Evolutionary conservation across 2,329 filamentous ascomycete species (phyloP), one percentile per base, ranked within the genome.

Genomic region (Colletotrichum sp.): DNA sequence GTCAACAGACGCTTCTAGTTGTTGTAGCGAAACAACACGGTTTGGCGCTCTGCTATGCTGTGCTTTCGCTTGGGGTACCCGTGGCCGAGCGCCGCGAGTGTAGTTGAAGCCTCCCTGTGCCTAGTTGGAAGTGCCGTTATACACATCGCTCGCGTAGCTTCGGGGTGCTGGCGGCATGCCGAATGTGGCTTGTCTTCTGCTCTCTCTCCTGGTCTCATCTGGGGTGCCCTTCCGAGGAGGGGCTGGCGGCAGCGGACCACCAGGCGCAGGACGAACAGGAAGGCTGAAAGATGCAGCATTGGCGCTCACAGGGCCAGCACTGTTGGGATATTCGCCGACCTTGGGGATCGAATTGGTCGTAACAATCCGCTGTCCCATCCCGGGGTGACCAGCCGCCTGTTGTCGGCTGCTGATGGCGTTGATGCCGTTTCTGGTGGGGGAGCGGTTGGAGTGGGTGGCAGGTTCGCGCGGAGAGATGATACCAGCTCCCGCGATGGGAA

Each of bases 261-360:
- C 90, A 52, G 92, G 91, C 34, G 89, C 92, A 60, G 90, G 88
- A 63, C 93, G 90, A 74, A 94, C 89, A 1, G 94, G 93, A 65
- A 95, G 86, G 43, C 89, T 90, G 71, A 93, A 93, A 4, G 90
- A 91, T 18, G 87, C 83, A 67, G 85, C 84, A 75, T 85, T 88
- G 58, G 87, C 86, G 78, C 87, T 89, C 70, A 85, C 81, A 70
- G 83, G 85, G 36, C 80, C 85, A 75, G 81, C 80, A 73, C 78
- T 85, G 21, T 87, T 87, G 3, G 84, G 78, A 34, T 85, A 85
- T 24, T 82, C 81, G 28, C 82, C 78, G 15, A 85, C 84, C 80
- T 88, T 89, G 34, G 90, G 90, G 76, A 90, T 86, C 52, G 90
- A 90, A 78, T 88, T 89, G 60, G 89, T 87, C 8, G 88, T 89